Conservation (phyloP, 2,329 filamentous ascomycete genomes). For the Microcyclospora pomicola region DNA sequence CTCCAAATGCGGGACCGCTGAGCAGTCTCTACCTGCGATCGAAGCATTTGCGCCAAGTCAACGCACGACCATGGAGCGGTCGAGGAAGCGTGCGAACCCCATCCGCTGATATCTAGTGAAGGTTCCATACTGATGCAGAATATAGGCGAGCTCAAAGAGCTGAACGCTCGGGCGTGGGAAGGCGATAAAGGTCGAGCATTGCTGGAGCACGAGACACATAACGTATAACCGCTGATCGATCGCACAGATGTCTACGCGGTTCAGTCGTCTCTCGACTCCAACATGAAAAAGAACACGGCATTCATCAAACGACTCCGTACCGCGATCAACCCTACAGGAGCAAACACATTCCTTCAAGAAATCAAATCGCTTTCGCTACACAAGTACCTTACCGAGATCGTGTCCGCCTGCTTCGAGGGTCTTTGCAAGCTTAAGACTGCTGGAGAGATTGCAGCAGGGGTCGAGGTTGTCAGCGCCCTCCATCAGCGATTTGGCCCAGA, state of each 20-base stretch:
- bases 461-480: slow-evolving; percentile 87
- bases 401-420: slow-evolving; percentile 89
- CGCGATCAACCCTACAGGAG: slow-evolving; percentile 65
- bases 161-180: slow-evolving; percentile 79
- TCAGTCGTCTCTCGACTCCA: slow-evolving; percentile 73
- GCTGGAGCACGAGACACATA: slow-evolving; percentile 7
- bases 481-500: slow-evolving; percentile 85
- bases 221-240: not conserved
- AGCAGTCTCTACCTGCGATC: slow-evolving; percentile 2
- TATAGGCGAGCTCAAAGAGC: slow-evolving; percentile 73
- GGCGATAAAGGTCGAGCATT: slow-evolving; percentile 60
- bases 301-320: slow-evolving; percentile 95
- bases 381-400: slow-evolving; percentile 95
- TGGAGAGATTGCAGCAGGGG: slow-evolving; percentile 79
- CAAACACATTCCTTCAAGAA: slow-evolving; percentile 76
- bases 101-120: not conserved
- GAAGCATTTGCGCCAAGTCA: too few species aligned
- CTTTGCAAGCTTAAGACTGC: slow-evolving; percentile 82
- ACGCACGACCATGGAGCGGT: slow-evolving; percentile 33
- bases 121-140: slow-evolving; percentile 3
- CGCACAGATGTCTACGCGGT: slow-evolving; percentile 60
- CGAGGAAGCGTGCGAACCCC: slow-evolving; percentile 31
- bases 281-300: slow-evolving; percentile 93
- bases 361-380: slow-evolving; percentile 80
- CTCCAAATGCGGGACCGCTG: slow-evolving; percentile 24